These are phyloP conservation scores for Colletotrichum tanaceti DNA, from an alignment of 2,329 filamentous ascomycete species.

Conservation along the genomic window DNA sequence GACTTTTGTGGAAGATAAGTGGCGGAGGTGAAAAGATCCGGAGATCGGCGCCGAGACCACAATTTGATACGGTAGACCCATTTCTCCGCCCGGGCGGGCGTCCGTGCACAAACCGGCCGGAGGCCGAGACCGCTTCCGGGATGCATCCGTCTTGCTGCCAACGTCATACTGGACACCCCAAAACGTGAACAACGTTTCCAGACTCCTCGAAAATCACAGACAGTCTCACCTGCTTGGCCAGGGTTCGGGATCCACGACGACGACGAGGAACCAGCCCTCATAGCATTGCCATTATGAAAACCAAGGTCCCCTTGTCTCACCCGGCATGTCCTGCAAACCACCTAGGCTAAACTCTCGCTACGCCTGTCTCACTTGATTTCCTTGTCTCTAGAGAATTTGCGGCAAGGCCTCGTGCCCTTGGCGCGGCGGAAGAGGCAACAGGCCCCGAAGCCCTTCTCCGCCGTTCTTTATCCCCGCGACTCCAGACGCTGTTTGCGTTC, in stretches of 20 bases:
- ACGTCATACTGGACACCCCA: neutral
- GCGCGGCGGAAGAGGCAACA: conserved; percentile 12
- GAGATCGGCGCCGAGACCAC: conserved; percentile 9
- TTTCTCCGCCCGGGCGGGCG: neutral
- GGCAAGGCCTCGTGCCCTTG: neutral
- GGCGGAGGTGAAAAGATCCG: conserved; percentile 7
- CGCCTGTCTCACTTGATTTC: conserved; percentile 25
- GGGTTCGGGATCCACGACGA: neutral
- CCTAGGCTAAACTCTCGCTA: conserved; percentile 13
- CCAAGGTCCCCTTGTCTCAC: conserved; percentile 18
- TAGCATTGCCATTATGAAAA: neutral
- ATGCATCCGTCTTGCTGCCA: conserved; percentile 14
- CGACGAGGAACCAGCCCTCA: neutral
- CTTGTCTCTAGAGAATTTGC: conserved; percentile 10
- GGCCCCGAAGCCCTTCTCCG: neutral
- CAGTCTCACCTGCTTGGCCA: neutral
- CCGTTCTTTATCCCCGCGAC: conserved; percentile 17
- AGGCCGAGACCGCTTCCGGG: conserved; percentile 18
- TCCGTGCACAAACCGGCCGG: neutral
- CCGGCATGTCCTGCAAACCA: conserved; percentile 23
- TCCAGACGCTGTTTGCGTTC: conserved; percentile 19
- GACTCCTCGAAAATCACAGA: neutral
- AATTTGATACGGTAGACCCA: neutral
- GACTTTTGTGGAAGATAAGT: neutral
- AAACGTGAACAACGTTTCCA: conserved; percentile 8